A percentile compares a stretch with the other conserved stretches of the same genome.
phyloP scores from a whole-genome alignment of 495 filamentous ascomycete species.

The Aspergillus steynii region DNA sequence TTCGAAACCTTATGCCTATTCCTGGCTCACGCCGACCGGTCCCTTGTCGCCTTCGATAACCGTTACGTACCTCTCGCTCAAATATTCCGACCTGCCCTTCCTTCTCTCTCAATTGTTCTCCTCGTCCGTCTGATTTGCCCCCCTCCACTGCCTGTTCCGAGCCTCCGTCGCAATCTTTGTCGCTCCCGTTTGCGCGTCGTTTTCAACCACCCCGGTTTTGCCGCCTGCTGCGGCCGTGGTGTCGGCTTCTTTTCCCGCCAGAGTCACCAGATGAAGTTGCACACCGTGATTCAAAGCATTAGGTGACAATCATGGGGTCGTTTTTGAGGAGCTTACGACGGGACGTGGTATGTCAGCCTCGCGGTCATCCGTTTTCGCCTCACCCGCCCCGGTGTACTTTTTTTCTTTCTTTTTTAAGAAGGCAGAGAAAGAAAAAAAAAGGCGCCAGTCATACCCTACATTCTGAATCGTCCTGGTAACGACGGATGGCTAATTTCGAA shows the following conservation, averaged over 20 bases:
- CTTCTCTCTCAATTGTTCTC: constrained; percentile 6
- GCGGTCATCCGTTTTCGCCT: not conserved
- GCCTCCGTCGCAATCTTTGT: constrained; percentile 16
- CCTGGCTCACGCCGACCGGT: not conserved
- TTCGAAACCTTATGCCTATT: constrained; percentile 15
- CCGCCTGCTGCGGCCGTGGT: constrained; percentile 15
- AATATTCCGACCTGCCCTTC: not conserved
- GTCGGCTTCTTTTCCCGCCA: constrained; percentile 20
- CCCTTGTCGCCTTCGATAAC: constrained; percentile 15
- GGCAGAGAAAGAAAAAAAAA: not conserved
- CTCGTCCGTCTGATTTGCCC: not conserved
- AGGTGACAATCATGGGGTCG: constrained; percentile 44
- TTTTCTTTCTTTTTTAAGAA: not conserved
- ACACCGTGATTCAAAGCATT: constrained; percentile 23
- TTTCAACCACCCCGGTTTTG: constrained; percentile 11
- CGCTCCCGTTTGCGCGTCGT: constrained; percentile 12
- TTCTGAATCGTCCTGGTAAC: not conserved
- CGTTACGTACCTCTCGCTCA: constrained; percentile 1
- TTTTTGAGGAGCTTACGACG: constrained; percentile 43
- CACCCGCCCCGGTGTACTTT: not conserved
- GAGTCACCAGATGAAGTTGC: constrained; percentile 36
- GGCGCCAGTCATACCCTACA: not conserved
- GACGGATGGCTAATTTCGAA: constrained; percentile 12
- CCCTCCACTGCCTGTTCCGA: constrained; percentile 1
- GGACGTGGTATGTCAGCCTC: constrained; percentile 39